Base-by-base conservation (phyloP, 2,329 filamentous ascomycete species). In the Exophiala lecanii-corni region DNA sequence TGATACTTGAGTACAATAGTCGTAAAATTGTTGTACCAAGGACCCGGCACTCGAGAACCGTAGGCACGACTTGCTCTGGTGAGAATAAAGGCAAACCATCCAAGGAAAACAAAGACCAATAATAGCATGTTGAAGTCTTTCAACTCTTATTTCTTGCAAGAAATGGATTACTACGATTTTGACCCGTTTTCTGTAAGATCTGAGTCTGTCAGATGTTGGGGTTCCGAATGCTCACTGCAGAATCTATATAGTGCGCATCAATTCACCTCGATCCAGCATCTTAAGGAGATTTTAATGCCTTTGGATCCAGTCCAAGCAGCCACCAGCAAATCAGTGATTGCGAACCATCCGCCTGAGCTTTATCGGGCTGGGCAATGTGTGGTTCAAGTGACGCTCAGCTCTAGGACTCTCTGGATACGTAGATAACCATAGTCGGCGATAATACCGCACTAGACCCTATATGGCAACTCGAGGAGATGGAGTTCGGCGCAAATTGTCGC, bases 1-100 rank as follows among this genome's bases (percentile, higher is more conserved):
- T 47, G 21, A 25, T 47, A 47, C 12, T 45, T 48, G n/a, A 48
- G 37, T 3, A 43, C 30, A 2, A 51, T 13, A 17, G n/a, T 37
- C 6, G 48, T 45, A 20, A 47, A 26, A 20, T 39, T 12, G 9
- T 36, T 35, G 20, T 47, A 44, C 35, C 36, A 41, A 5, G 47
- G 47, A 2, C 47, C 47, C 2, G 47, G 47, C 6, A 45, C 21
- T 21, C 37, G 19, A 16, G 31, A 36, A 13, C 28, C 7, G 17
- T 23, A 21, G 9, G 28, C 31, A 10, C 12, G 18, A n/a, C 15
- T 9, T 21, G 15, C 39, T 17, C 32, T 26, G 9, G 18, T 16
- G 15, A 39, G 3, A 13, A 31, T 20, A 31, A 30, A 30, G n/a
- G 19, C n/a, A 5, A 39, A 10, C 21, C 23, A 39, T 30, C 9